Percentiles rank a stretch among this genome's conserved stretches.
These are phyloP conservation scores for Pontederia crassipes DNA, from an alignment of 176 grass and related monocot genomes.

Conservation along the genomic window DNA sequence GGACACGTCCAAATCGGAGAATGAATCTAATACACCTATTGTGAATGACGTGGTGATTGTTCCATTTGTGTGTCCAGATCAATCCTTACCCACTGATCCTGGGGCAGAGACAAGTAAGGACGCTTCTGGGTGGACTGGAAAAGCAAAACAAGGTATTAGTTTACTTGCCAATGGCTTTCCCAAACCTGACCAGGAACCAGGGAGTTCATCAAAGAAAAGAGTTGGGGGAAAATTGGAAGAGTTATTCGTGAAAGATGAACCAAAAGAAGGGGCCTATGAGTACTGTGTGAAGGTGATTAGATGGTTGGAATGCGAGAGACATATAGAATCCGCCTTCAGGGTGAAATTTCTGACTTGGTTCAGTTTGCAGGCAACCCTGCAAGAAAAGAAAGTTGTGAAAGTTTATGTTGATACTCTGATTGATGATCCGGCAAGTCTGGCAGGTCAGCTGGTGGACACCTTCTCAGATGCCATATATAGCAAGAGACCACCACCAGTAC, in stretches of 20 bases:
- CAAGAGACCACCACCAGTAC: constrained; percentile 33
- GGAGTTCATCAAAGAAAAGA: constrained; percentile 81
- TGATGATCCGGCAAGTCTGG: constrained; percentile 55
- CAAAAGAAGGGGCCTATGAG: constrained; percentile 57
- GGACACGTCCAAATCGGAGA: constrained; percentile 37
- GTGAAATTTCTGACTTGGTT: constrained; percentile 92
- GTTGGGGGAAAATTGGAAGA: constrained; percentile 43
- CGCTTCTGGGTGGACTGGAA: constrained; percentile 32
- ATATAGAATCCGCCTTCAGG: constrained; percentile 69
- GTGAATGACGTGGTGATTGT: constrained; percentile 34
- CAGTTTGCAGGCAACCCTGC: constrained; percentile 58
- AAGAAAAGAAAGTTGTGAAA: constrained; percentile 52
- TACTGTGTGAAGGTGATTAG: constrained; percentile 82
- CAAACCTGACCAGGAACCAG: constrained; percentile 63
- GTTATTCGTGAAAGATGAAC: constrained; percentile 47
- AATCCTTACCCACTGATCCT: constrained; percentile 44
- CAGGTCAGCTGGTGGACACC: constrained; percentile 67
- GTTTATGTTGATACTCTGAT: constrained; percentile 61
- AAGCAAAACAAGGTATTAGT: constrained; percentile 33
- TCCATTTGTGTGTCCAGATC: constrained; percentile 39
- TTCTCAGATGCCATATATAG: constrained; percentile 62
- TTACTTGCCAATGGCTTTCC: constrained; percentile 36
- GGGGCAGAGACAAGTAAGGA: constrained; percentile 38
- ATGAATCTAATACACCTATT: constrained; percentile 46
- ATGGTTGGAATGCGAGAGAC: constrained; percentile 54